Percentiles rank a stretch among this genome's conserved stretches.
These are phyloP conservation scores for Mallotus repandus DNA, from an alignment of 441 rosid genomes.

Conservation along the genomic window DNA sequence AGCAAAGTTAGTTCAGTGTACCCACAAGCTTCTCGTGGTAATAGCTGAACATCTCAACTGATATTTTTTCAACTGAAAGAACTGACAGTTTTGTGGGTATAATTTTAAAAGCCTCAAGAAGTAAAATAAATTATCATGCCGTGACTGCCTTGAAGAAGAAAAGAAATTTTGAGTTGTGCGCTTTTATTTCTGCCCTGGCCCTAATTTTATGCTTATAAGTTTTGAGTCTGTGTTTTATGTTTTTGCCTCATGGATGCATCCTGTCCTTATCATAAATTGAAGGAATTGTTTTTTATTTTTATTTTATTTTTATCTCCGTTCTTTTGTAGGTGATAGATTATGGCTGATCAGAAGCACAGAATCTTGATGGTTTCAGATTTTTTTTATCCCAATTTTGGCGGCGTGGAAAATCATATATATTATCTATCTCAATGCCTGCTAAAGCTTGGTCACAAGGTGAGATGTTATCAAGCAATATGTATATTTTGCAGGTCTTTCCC, in stretches of 20 bases:
- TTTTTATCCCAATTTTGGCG: conserved; percentile 98
- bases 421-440: conserved; percentile 88
- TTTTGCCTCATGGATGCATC: neutral
- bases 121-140: neutral
- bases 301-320: neutral
- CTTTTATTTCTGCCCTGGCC: neutral
- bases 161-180: neutral
- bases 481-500: no score
- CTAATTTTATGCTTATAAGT: neutral
- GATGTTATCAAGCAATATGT: neutral
- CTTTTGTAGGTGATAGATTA: conserved; percentile 30
- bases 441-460: conserved; percentile 93
- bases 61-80: neutral
- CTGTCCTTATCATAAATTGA: neutral
- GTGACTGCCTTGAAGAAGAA: neutral
- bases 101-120: neutral
- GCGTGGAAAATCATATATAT: conserved; percentile 93
- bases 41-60: neutral
- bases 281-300: neutral
- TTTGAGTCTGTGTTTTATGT: neutral
- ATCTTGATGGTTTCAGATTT: conserved; percentile 96
- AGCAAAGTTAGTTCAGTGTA: neutral
- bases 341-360: conserved; percentile 60
- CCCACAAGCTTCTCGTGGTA: neutral
- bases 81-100: neutral